Evolutionary conservation across 2,329 filamentous ascomycete genomes (phyloP).

Genomic region (Plectosphaerella cucumerina): DNA sequence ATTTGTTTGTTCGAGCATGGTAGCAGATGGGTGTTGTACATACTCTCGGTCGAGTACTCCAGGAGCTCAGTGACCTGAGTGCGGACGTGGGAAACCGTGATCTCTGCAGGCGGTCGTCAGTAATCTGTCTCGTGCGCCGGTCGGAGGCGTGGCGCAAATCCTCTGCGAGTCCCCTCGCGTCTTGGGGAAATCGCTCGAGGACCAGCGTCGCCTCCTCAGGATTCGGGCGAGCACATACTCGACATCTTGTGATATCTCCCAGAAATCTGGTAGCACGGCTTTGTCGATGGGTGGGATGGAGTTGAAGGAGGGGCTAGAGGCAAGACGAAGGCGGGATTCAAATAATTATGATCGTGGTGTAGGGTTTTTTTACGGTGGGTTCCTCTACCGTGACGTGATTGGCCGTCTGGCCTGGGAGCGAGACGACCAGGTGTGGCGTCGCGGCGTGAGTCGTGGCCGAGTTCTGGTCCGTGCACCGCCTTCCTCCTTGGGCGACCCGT

Average conservation of each 20-base stretch:
- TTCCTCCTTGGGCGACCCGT: neutral
- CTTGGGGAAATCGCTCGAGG: neutral
- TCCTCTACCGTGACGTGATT: neutral
- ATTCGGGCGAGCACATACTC: conserved; percentile 1
- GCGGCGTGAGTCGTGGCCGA: neutral
- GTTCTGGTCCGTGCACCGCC: neutral
- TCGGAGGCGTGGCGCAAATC: neutral
- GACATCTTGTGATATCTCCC: conserved; percentile 17
- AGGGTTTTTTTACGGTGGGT: neutral
- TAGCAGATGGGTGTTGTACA: neutral
- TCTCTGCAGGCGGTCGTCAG: conserved; percentile 36
- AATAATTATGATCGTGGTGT: conserved; percentile 9
- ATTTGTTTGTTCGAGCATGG: conserved; percentile 41
- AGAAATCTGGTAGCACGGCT: conserved; percentile 16
- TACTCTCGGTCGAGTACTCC: conserved; percentile 70
- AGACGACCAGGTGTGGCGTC: too few species aligned
- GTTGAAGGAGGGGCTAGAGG: neutral
- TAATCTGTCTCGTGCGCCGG: neutral
- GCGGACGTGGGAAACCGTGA: conserved; percentile 91
- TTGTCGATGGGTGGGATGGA: conserved; percentile 8
- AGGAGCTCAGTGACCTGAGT: conserved; percentile 90
- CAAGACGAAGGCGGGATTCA: neutral
- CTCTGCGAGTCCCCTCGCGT: neutral
- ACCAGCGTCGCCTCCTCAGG: neutral
- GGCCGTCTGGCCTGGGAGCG: neutral